These are phyloP conservation scores for Lachnellula cervina DNA, from an alignment of 2,329 filamentous ascomycete species.

Conservation along the genomic window DNA sequence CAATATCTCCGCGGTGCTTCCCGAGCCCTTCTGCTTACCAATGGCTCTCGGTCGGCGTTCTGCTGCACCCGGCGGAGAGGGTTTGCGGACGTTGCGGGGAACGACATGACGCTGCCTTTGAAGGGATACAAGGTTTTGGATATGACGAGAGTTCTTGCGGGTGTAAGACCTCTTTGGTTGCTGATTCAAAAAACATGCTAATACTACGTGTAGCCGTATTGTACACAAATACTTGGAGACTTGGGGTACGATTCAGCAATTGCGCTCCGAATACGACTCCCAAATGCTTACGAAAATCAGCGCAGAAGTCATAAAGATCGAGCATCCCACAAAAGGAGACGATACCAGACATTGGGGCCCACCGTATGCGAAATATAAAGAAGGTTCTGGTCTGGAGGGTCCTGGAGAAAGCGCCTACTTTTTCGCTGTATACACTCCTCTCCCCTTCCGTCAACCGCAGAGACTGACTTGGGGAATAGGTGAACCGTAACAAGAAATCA, in stretches of 20 bases:
- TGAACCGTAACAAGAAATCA: constrained; percentile 96
- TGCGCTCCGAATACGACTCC: constrained; percentile 22
- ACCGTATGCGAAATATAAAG: constrained; percentile 76
- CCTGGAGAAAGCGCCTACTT: constrained; percentile 95
- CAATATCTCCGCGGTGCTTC: constrained; percentile 19
- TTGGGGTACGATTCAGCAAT: constrained; percentile 63
- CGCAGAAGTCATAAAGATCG: constrained; percentile 95
- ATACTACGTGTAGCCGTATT: constrained; percentile 67
- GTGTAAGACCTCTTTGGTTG: constrained; percentile 54
- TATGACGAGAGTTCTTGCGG: constrained; percentile 93
- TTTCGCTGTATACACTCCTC: constrained; percentile 58
- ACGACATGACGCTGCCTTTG: constrained; percentile 57
- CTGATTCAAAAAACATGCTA: neutral
- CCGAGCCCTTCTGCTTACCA: constrained; percentile 8
- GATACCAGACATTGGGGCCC: constrained; percentile 97
- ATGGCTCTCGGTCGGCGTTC: constrained; percentile 11
- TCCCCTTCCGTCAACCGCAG: neutral
- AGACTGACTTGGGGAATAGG: constrained; percentile 44
- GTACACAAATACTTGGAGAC: constrained; percentile 93
- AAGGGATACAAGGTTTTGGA: constrained; percentile 86
- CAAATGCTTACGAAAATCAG: constrained; percentile 40
- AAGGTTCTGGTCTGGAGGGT: constrained; percentile 54
- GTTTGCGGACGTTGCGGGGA: constrained; percentile 18
- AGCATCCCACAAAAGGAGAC: constrained; percentile 86
- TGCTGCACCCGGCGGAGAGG: constrained; percentile 13